phyloP scores from a whole-genome alignment of 129 eudicot species.

The Tagetes erecta region DNA sequence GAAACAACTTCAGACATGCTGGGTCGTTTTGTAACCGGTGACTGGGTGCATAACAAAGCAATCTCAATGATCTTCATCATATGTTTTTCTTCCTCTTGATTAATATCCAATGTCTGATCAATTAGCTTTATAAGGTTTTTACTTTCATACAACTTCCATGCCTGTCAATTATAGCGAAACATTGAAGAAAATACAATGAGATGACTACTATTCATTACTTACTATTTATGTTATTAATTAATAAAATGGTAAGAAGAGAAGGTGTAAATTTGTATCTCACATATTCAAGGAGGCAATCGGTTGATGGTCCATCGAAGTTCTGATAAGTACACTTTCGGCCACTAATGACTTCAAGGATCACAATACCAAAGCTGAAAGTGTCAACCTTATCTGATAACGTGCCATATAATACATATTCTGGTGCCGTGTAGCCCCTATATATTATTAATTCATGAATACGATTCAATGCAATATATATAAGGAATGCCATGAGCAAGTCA shows the following conservation, averaged over 20 bases:
- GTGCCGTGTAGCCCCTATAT: background rate
- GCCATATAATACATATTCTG: background rate
- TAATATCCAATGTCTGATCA: background rate
- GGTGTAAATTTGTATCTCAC: background rate
- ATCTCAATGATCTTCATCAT: background rate
- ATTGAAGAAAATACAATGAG: too few relatives aligned
- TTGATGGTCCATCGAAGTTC: background rate
- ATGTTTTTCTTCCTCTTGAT: background rate
- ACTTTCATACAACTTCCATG: slow-evolving; percentile 12
- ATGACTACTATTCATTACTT: too few relatives aligned
- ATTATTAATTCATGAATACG: too few relatives aligned
- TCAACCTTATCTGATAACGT: slow-evolving; percentile 2
- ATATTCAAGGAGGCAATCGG: background rate
- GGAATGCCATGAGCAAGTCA: background rate
- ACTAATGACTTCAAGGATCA: background rate
- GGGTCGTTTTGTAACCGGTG: background rate
- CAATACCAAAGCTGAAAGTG: slow-evolving; percentile 5
- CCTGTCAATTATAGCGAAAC: background rate
- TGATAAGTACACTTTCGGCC: background rate
- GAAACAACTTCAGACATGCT: slow-evolving; percentile 4
- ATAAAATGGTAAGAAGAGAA: background rate
- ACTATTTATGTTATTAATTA: too few relatives aligned
- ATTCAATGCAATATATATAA: too few relatives aligned
- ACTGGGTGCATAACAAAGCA: slow-evolving; percentile 16
- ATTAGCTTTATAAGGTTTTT: background rate